These are phyloP conservation scores for Metschnikowia anglica DNA, from an alignment of 805 yeast genomes.

Conservation along the genomic window DNA sequence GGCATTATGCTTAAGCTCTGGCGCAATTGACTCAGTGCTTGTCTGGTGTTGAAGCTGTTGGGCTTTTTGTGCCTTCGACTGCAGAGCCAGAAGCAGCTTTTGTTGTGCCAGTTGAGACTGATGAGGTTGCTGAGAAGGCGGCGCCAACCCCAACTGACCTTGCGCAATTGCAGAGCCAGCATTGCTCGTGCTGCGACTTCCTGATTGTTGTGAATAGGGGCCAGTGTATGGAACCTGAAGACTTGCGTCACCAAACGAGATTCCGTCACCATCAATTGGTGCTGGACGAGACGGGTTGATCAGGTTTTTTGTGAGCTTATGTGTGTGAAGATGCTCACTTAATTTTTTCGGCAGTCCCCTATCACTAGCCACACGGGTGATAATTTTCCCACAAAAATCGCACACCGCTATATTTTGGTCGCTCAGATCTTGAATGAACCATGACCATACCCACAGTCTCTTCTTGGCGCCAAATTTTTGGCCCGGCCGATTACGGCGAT, in stretches of 20 bases:
- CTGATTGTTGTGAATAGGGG: slow-evolving; percentile 9
- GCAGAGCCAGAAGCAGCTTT: slow-evolving; percentile 3
- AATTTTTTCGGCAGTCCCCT: slow-evolving; percentile 61
- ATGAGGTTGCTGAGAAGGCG: slow-evolving; percentile 7
- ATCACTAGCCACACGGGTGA: slow-evolving; percentile 49
- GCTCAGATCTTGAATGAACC: slow-evolving; percentile 52
- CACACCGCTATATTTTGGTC: slow-evolving; percentile 54
- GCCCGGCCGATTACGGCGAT: slow-evolving; percentile 49
- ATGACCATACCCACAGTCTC: slow-evolving; percentile 62
- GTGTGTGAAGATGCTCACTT: slow-evolving; percentile 56
- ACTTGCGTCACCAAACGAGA: slow-evolving; percentile 34
- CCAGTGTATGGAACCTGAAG: slow-evolving; percentile 21
- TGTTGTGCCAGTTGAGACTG: slow-evolving; percentile 7
- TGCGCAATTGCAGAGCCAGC: not conserved
- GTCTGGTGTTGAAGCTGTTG: slow-evolving; percentile 7
- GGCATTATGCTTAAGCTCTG: slow-evolving; percentile 5
- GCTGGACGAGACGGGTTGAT: slow-evolving; percentile 41
- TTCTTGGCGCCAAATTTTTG: slow-evolving; percentile 60
- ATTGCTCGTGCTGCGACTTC: not conserved
- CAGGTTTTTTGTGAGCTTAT: slow-evolving; percentile 43
- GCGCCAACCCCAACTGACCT: slow-evolving; percentile 1
- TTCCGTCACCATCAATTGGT: slow-evolving; percentile 40
- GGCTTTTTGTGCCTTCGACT: slow-evolving; percentile 6
- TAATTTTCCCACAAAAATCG: slow-evolving; percentile 51
- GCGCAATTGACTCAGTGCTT: slow-evolving; percentile 4